Evolutionary conservation across 2,329 filamentous ascomycete species (phyloP).

Genomic region (Beauveria scarabaeidicola): DNA sequence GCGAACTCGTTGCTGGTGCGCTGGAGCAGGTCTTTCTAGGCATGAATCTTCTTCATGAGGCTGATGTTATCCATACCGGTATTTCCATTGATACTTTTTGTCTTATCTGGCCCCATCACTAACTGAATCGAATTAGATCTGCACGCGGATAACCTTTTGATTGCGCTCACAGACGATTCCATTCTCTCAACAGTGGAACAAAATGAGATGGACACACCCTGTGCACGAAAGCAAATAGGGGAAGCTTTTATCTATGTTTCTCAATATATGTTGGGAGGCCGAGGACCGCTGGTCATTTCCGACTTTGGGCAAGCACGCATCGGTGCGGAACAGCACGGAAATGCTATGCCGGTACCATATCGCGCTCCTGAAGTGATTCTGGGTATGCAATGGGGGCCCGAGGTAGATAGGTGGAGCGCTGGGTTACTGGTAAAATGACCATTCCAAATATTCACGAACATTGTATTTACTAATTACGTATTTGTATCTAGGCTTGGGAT

Average conservation of each 20-base stretch:
- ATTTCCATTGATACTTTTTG: background rate
- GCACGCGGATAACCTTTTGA: constrained; percentile 28
- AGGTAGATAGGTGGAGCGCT: constrained; percentile 28
- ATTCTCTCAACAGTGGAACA: constrained; percentile 23
- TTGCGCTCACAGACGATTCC: constrained; percentile 24
- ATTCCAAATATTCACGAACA: background rate
- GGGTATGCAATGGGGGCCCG: constrained; percentile 24
- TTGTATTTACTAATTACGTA: background rate
- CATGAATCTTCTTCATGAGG: background rate
- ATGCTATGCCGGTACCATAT: constrained; percentile 23
- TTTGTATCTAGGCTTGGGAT: constrained; percentile 22
- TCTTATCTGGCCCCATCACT: background rate
- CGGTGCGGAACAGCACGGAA: constrained; percentile 16
- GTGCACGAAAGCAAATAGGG: constrained; percentile 21
- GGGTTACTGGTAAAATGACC: constrained; percentile 23
- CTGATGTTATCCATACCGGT: background rate
- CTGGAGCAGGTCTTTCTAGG: background rate
- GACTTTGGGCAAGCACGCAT: constrained; percentile 31
- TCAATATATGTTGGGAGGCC: constrained; percentile 23
- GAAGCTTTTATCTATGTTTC: constrained; percentile 24
- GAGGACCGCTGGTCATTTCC: constrained; percentile 23
- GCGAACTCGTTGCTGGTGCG: background rate
- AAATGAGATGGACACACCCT: constrained; percentile 22
- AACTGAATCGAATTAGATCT: constrained; percentile 20
- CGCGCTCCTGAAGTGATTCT: constrained; percentile 31